These are phyloP conservation scores for Omphalotus olearius DNA, from an alignment of 1,284 basidiomycete genomes.

Conservation along the genomic window DNA sequence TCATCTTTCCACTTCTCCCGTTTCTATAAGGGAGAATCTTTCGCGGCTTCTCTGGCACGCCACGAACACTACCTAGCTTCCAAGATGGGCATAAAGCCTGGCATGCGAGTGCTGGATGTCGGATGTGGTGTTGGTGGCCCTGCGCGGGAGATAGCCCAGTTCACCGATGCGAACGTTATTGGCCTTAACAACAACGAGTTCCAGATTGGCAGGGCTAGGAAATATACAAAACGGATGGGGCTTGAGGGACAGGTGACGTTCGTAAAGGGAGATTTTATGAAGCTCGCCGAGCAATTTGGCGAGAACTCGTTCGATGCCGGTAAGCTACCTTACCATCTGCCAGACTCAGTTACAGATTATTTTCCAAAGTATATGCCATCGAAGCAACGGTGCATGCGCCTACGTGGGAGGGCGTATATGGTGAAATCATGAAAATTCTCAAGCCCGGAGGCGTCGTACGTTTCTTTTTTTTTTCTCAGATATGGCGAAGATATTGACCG, in stretches of 20 bases:
- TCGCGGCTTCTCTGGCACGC: conserved; percentile 80
- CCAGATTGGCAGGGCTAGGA: conserved; percentile 84
- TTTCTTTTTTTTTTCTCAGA: conserved; percentile 19
- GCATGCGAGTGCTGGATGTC: conserved; percentile 96
- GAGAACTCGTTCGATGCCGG: conserved; percentile 94
- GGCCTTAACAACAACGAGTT: conserved; percentile 98
- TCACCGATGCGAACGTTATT: conserved; percentile 83
- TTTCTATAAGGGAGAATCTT: conserved; percentile 95
- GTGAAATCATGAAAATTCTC: conserved; percentile 90
- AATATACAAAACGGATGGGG: conserved; percentile 80
- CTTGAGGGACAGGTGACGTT: conserved; percentile 78
- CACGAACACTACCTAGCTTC: conserved; percentile 97
- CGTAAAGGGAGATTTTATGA: conserved; percentile 96
- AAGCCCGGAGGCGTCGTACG: conserved; percentile 94
- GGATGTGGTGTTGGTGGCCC: conserved; percentile 98
- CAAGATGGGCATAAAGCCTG: conserved; percentile 78
- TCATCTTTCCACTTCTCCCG: conserved; percentile 98
- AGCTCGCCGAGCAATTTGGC: conserved; percentile 88
- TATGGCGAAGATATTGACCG: not conserved
- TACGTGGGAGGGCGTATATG: conserved; percentile 93
- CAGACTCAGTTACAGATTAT: conserved; percentile 4
- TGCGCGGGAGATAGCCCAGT: conserved; percentile 91
- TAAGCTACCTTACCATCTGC: conserved; percentile 28
- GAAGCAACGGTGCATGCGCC: conserved; percentile 98
- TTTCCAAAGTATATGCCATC: conserved; percentile 81